Base-by-base conservation (phyloP, 2,329 filamentous ascomycete genomes). In the Mycosphaerelloides madeirae region DNA sequence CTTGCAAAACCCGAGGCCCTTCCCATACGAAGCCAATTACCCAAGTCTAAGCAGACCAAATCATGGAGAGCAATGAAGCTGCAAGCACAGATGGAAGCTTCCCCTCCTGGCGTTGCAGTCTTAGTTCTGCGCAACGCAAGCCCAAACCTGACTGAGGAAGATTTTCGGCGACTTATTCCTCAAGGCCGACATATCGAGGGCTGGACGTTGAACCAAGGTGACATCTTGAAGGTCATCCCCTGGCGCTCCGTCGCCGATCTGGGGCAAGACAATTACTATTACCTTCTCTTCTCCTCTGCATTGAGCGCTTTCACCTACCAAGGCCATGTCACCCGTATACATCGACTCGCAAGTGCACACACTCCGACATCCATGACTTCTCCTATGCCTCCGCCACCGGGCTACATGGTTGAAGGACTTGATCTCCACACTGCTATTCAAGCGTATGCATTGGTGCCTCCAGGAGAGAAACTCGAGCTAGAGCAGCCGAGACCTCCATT, bases 151-250 rank as follows among this genome's bases (percentile, higher is more conserved):
- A 70, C 72, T 15, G 77, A 83, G 55, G 77, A 76, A 53, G 86
- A 91, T 67, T 90, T 91, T 65, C 75, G 79, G 51, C 81, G 85
- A 43, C 65, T 89, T 14, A 74, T 80, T 4, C 76, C 76, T 1
- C 77, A 75, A 56, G 79, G 80, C 35, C 66, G 71, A 42, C 80
- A 85, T 54, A 76, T 90, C 28, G 79, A 84, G 49, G 76, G 76
- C 31, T 89, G 85, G 85, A 55, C 47, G 6, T 72, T 77, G 14
- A 57, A 64, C 14, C 60, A 67, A 8, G 74, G 72, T 43, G 79
- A 79, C 20, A 80, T 87, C 25, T 14, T 55, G 29, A 47, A 56
- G 72, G 76, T 84, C 31, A 75, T 85, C 18, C 84, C 84, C 49
- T 77, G 75, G 35, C 81, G 83, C 49, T 74, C 86, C 58, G 73